Evolutionary conservation across 352 stramenopile genomes (phyloP).

Genomic region (Globisporangium abappressorium): DNA sequence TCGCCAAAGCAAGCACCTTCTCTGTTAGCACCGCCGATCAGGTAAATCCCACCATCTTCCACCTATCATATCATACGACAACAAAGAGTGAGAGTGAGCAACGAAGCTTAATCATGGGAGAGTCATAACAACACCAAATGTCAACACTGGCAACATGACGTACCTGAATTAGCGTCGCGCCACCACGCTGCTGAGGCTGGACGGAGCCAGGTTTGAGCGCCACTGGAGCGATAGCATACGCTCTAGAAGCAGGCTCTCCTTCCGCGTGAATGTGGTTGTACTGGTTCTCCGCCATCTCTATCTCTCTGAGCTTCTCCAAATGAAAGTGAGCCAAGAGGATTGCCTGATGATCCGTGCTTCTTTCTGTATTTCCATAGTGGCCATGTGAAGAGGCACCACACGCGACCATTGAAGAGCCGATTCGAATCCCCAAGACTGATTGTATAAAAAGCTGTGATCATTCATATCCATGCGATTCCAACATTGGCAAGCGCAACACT

Average conservation of each 20-base stretch:
- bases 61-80: constrained; percentile 12
- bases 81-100: not conserved
- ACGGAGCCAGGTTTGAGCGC: constrained; percentile 9
- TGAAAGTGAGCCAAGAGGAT: not conserved
- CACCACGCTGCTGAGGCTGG: constrained; percentile 32
- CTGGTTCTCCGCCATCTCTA: constrained; percentile 11
- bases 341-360: not conserved
- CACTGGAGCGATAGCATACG: constrained; percentile 9
- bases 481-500: not conserved
- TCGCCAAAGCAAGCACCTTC: constrained; percentile 52
- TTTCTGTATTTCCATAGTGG: not conserved
- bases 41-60: constrained; percentile 35
- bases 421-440: not conserved
- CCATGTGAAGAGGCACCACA: not conserved
- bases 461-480: not conserved
- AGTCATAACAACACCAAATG: not conserved
- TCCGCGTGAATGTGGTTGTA: not conserved
- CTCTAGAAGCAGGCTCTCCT: not conserved
- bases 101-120: not conserved
- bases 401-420: constrained; percentile 7
- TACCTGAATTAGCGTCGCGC: constrained; percentile 54
- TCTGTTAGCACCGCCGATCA: constrained; percentile 61
- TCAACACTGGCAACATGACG: not conserved
- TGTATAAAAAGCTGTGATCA: not conserved
- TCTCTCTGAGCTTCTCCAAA: not conserved